A percentile compares a stretch with the other conserved stretches of the same genome.
phyloP scores from a whole-genome alignment of 1,284 basidiomycete species.

The Austroboletus novae-zelandiae region DNA sequence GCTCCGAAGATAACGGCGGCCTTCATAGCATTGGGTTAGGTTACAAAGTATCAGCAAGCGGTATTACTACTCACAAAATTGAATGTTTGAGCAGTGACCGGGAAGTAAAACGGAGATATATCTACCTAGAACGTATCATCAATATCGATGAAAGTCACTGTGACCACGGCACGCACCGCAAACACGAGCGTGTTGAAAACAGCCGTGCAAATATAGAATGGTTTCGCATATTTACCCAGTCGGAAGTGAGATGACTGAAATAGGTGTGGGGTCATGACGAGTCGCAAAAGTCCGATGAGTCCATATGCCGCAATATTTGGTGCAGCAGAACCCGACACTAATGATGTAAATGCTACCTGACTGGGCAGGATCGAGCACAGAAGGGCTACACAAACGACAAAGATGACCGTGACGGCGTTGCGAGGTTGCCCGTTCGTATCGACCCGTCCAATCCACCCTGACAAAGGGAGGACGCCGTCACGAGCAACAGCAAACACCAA shows the following conservation, averaged over 20 bases:
- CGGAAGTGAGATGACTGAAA: constrained; percentile 72
- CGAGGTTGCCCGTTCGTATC: constrained; percentile 68
- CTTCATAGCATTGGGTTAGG: constrained; percentile 36
- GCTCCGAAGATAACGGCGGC: constrained; percentile 74
- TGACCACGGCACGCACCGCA: constrained; percentile 45
- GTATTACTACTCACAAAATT: constrained; percentile 63
- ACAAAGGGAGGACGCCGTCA: constrained; percentile 82
- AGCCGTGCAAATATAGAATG: constrained; percentile 65
- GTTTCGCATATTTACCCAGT: constrained; percentile 61
- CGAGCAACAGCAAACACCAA: constrained; percentile 85
- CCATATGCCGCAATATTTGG: constrained; percentile 84
- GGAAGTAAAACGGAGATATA: constrained; percentile 81
- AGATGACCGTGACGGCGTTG: constrained; percentile 82
- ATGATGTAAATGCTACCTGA: constrained; percentile 82
- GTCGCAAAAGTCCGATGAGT: constrained; percentile 67
- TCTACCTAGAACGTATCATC: constrained; percentile 48
- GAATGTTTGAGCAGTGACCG: constrained; percentile 68
- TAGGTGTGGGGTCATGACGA: constrained; percentile 68
- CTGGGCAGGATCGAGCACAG: constrained; percentile 84
- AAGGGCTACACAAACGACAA: constrained; percentile 64
- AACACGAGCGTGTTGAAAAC: constrained; percentile 75
- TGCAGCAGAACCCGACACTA: constrained; percentile 77
- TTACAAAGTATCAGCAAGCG: constrained; percentile 1
- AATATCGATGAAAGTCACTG: background rate
- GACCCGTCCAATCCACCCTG: constrained; percentile 75